Conservation (phyloP, 495 filamentous ascomycete species). For the Hypoxylon trugodes region DNA sequence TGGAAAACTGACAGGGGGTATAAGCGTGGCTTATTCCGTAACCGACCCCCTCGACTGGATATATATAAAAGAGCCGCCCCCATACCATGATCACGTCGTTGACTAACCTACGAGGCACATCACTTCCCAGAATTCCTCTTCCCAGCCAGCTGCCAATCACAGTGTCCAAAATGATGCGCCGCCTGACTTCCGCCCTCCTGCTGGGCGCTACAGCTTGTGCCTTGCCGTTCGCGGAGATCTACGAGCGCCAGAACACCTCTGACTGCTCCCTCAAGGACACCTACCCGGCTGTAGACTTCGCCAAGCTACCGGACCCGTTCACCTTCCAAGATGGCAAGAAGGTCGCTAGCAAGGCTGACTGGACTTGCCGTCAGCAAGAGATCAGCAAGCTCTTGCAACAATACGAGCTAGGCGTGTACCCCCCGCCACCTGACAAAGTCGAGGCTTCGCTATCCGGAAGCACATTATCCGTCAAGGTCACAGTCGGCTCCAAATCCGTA, state of each 20-base stretch:
- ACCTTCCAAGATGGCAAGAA: slow-evolving; percentile 52
- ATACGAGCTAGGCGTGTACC: slow-evolving; percentile 62
- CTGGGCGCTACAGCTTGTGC: slow-evolving; percentile 51
- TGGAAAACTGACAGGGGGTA: slow-evolving; percentile 4
- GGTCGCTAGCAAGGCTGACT: slow-evolving; percentile 58
- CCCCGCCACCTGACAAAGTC: slow-evolving; percentile 51
- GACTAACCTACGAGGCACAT: slow-evolving; percentile 23
- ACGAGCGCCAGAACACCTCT: slow-evolving; percentile 48
- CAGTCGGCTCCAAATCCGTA: slow-evolving; percentile 57
- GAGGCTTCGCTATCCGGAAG: slow-evolving; percentile 40
- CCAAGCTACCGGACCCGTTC: slow-evolving; percentile 64
- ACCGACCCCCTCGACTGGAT: not conserved
- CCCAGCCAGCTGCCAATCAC: slow-evolving; percentile 6
- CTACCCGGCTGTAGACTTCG: slow-evolving; percentile 41
- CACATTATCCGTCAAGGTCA: slow-evolving; percentile 53
- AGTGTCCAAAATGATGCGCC: slow-evolving; percentile 50
- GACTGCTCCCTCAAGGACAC: slow-evolving; percentile 43
- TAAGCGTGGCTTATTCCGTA: not conserved
- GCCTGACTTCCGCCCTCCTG: slow-evolving; percentile 50
- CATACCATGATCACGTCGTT: slow-evolving; percentile 13
- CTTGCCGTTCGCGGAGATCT: slow-evolving; percentile 53
- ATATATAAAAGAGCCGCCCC: slow-evolving; percentile 24
- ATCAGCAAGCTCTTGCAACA: slow-evolving; percentile 60
- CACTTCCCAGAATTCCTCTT: slow-evolving; percentile 1
- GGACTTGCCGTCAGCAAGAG: slow-evolving; percentile 60